Evolutionary conservation across 495 filamentous ascomycete genomes (phyloP).

Genomic region (Penicillium herquei): DNA sequence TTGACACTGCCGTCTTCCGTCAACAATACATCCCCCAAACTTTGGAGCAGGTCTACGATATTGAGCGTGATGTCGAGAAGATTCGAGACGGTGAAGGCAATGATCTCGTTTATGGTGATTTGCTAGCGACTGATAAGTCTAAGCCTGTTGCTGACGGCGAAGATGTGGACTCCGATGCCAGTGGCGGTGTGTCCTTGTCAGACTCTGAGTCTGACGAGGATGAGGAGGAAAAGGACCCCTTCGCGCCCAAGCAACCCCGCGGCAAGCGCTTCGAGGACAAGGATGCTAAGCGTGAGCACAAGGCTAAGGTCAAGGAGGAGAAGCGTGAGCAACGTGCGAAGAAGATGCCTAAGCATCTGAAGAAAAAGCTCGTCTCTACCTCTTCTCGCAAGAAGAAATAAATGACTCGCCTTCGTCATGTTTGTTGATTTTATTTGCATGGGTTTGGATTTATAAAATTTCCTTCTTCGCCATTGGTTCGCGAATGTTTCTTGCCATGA

Average conservation of each 20-base stretch:
- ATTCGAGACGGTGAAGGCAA: constrained; percentile 68
- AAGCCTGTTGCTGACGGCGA: constrained; percentile 35
- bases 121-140: constrained; percentile 68
- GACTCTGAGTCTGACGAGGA: constrained; percentile 49
- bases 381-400: constrained; percentile 49
- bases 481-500: constrained; percentile 23
- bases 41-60: constrained; percentile 90
- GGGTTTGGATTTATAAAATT: constrained; percentile 12
- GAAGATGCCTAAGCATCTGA: constrained; percentile 93
- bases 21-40: constrained; percentile 95
- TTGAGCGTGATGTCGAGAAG: constrained; percentile 83
- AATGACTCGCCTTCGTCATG: constrained; percentile 3
- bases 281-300: constrained; percentile 83
- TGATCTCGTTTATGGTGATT: constrained; percentile 74
- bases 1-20: constrained; percentile 88
- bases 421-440: constrained; percentile 15
- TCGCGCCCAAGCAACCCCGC: constrained; percentile 67
- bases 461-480: constrained; percentile 5
- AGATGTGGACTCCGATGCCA: constrained; percentile 48
- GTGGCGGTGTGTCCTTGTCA: constrained; percentile 41
- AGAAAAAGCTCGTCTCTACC: constrained; percentile 58
- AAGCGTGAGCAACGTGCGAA: constrained; percentile 87
- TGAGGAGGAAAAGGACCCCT: constrained; percentile 47
- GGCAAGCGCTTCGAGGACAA: constrained; percentile 93
- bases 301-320: constrained; percentile 87